Conservation (phyloP, 1,284 basidiomycete species). For the Cryptococcus depauperatus region DNA sequence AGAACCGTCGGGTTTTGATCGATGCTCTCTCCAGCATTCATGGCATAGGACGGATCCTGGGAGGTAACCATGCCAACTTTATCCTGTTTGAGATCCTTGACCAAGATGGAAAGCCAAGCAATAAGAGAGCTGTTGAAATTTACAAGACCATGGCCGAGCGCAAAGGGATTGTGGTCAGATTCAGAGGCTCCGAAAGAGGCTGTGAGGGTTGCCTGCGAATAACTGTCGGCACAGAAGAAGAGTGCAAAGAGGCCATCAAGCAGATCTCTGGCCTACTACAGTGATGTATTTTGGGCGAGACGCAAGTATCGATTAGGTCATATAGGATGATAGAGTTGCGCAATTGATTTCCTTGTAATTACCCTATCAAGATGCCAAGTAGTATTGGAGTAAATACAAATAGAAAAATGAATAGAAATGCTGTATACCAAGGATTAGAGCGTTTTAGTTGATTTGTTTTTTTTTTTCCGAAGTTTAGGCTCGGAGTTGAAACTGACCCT, state of each 20-base stretch:
- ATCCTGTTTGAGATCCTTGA: constrained; percentile 71
- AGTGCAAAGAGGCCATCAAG: constrained; percentile 56
- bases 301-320: too few species aligned
- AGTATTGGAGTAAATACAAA: too few species aligned
- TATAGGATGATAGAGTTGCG: too few species aligned
- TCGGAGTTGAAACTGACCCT: too few species aligned
- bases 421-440: too few species aligned
- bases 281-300: background rate
- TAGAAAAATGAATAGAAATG: too few species aligned
- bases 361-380: too few species aligned
- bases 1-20: constrained; percentile 55
- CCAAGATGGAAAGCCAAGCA: constrained; percentile 55
- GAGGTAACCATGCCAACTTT: constrained; percentile 88
- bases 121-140: constrained; percentile 57
- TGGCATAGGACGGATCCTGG: constrained; percentile 65
- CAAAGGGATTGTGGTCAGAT: constrained; percentile 82
- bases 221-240: constrained; percentile 77
- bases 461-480: too few species aligned
- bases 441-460: too few species aligned
- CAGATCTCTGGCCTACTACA: constrained; percentile 24
- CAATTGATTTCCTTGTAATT: too few species aligned
- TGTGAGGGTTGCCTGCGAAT: constrained; percentile 83
- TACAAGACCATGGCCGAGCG: constrained; percentile 82
- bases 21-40: constrained; percentile 50
- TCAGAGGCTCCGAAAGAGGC: constrained; percentile 75